phyloP scores from a whole-genome alignment of 176 grass and related monocot genomes.

The Chrysopogon serrulatus region DNA sequence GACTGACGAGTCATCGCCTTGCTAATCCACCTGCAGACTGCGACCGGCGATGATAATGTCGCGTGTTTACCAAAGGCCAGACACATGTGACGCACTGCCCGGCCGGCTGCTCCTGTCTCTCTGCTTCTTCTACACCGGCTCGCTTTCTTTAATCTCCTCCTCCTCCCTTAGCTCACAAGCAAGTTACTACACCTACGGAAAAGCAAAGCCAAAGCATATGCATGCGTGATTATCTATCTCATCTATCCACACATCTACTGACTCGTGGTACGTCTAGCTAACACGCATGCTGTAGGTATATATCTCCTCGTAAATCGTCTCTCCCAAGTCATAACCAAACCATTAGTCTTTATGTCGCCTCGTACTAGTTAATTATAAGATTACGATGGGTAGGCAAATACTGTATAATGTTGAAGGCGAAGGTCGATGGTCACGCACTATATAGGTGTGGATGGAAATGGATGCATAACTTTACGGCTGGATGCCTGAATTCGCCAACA shows the following conservation, averaged over 20 bases:
- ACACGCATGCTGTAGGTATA: not conserved
- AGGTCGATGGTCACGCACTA: too few relatives aligned
- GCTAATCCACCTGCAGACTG: conserved; percentile 25
- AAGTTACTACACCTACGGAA: conserved; percentile 6
- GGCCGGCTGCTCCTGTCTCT: not conserved
- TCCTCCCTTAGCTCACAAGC: conserved; percentile 26
- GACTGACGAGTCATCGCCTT: not conserved
- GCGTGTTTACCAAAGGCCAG: conserved; percentile 30
- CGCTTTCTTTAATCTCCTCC: too few relatives aligned
- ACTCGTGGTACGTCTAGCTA: not conserved
- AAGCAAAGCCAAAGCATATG: not conserved
- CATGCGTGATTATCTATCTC: not conserved
- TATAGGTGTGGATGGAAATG: too few relatives aligned
- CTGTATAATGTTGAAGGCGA: not conserved
- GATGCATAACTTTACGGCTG: not conserved
- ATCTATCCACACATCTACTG: not conserved
- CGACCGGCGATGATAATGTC: conserved; percentile 24
- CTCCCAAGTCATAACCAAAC: not conserved
- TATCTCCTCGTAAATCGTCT: not conserved
- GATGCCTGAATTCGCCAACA: too few relatives aligned
- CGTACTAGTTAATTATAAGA: not conserved
- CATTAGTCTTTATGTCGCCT: not conserved
- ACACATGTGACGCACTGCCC: conserved; percentile 27
- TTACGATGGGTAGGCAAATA: not conserved
- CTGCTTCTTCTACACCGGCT: not conserved